A percentile compares a stretch with the other conserved stretches of the same genome.
These are phyloP conservation scores for Salix caprea DNA, from an alignment of 345 rosid genomes.

Conservation along the genomic window DNA sequence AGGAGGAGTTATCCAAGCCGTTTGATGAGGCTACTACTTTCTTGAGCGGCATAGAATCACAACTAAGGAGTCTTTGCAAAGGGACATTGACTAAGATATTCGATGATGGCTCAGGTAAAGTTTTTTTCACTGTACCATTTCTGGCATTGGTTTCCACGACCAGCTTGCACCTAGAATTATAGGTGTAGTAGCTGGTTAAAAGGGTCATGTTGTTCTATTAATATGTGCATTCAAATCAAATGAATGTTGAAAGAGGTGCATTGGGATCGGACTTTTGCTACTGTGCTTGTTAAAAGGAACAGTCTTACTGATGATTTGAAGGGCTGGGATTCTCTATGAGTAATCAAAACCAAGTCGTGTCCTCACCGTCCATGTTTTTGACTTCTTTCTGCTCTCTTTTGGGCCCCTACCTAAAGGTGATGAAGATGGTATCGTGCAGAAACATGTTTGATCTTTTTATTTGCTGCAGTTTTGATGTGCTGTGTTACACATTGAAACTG, in stretches of 20 bases:
- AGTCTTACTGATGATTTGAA: constrained; percentile 11
- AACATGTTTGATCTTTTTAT: neutral
- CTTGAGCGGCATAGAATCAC: constrained; percentile 56
- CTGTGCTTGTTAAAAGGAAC: constrained; percentile 24
- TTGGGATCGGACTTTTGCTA: neutral
- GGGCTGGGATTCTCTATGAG: neutral
- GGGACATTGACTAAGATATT: constrained; percentile 28
- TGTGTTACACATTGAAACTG: neutral
- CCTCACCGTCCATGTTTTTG: neutral
- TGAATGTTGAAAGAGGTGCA: neutral
- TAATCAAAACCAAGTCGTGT: neutral
- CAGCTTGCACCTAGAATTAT: neutral
- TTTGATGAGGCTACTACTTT: constrained; percentile 55
- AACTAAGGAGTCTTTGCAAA: constrained; percentile 49
- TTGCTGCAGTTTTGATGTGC: neutral
- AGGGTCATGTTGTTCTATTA: neutral
- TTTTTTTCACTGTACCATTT: neutral
- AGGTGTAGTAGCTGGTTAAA: neutral
- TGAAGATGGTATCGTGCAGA: neutral
- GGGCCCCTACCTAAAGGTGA: neutral
- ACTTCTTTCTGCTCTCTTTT: neutral
- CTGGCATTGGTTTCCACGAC: neutral
- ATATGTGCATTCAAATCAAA: constrained; percentile 1
- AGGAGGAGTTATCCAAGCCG: constrained; percentile 58
- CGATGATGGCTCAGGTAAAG: constrained; percentile 39